Percentiles rank a stretch among this genome's conserved stretches.
phyloP scores from a whole-genome alignment of 2,329 filamentous ascomycete species.

The Saccharata proteae region DNA sequence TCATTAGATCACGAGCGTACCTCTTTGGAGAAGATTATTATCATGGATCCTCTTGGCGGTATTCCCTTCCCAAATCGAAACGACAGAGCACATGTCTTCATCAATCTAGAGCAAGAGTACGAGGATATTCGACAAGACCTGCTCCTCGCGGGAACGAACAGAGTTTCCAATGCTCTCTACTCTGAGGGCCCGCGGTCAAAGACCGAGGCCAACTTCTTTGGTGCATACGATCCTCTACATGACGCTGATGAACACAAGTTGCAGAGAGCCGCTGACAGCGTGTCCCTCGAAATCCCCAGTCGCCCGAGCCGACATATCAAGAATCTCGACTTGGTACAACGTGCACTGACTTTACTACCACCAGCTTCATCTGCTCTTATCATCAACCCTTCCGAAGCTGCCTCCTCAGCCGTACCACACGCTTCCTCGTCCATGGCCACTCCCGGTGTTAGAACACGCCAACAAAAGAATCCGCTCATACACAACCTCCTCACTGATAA shows the following conservation, averaged over 20 bases:
- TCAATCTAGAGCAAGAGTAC: constrained; percentile 91
- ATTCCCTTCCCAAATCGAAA: constrained; percentile 54
- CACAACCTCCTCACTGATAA: constrained; percentile 96
- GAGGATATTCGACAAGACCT: constrained; percentile 54
- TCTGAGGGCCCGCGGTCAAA: constrained; percentile 26
- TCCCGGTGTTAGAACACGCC: constrained; percentile 41
- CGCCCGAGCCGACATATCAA: constrained; percentile 39
- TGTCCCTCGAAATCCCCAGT: constrained; percentile 11
- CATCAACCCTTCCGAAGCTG: constrained; percentile 74
- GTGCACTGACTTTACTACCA: constrained; percentile 64
- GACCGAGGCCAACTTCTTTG: too few relatives aligned
- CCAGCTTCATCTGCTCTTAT: constrained; percentile 78
- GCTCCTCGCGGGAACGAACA: constrained; percentile 1
- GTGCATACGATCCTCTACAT: constrained; percentile 12
- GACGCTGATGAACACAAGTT: not conserved
- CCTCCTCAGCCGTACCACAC: constrained; percentile 38
- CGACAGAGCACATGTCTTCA: constrained; percentile 64
- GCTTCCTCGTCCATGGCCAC: constrained; percentile 14
- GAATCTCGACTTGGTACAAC: constrained; percentile 62
- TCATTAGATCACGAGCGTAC: constrained; percentile 6
- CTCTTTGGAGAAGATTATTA: constrained; percentile 67
- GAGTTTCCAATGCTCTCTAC: constrained; percentile 13
- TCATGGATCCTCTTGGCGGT: constrained; percentile 77
- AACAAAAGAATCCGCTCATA: constrained; percentile 72
- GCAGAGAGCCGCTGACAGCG: too few relatives aligned